phyloP scores from a whole-genome alignment of 805 yeast species.

The Osmozyma mogii region DNA sequence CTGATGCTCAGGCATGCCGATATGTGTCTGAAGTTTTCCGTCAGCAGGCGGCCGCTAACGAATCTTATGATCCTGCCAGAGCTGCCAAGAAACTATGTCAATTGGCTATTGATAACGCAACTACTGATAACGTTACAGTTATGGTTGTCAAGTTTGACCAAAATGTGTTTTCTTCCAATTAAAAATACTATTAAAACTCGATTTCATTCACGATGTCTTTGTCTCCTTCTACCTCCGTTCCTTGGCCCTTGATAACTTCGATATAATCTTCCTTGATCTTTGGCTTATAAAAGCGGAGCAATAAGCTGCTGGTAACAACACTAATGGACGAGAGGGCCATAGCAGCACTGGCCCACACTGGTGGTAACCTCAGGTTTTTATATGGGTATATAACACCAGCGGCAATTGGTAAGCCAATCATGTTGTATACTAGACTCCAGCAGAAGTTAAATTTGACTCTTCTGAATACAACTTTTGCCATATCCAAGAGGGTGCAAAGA shows the following conservation, averaged over 20 bases:
- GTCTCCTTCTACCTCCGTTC: background rate
- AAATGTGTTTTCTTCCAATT: conserved; percentile 37
- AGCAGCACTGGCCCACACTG: conserved; percentile 63
- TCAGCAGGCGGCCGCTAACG: conserved; percentile 17
- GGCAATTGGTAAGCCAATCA: conserved; percentile 54
- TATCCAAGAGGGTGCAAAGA: conserved; percentile 46
- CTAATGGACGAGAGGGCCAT: conserved; percentile 56
- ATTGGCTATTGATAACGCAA: conserved; percentile 66
- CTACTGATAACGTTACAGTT: conserved; percentile 89
- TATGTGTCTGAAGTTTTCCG: conserved; percentile 44
- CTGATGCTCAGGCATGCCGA: conserved; percentile 78
- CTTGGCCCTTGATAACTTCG: background rate
- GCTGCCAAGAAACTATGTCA: conserved; percentile 65
- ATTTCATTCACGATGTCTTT: too few species aligned
- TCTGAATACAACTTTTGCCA: conserved; percentile 41
- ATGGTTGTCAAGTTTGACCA: conserved; percentile 68
- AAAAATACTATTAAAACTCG: too few species aligned
- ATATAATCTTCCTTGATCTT: conserved; percentile 13
- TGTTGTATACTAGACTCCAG: conserved; percentile 53
- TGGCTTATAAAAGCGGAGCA: conserved; percentile 41
- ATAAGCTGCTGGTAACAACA: conserved; percentile 50
- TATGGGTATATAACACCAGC: conserved; percentile 61
- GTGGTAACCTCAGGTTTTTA: conserved; percentile 44
- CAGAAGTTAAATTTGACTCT: conserved; percentile 51
- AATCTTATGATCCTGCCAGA: conserved; percentile 39